phyloP scores from a whole-genome alignment of 2,329 filamentous ascomycete species.

The Hortaea werneckii region DNA sequence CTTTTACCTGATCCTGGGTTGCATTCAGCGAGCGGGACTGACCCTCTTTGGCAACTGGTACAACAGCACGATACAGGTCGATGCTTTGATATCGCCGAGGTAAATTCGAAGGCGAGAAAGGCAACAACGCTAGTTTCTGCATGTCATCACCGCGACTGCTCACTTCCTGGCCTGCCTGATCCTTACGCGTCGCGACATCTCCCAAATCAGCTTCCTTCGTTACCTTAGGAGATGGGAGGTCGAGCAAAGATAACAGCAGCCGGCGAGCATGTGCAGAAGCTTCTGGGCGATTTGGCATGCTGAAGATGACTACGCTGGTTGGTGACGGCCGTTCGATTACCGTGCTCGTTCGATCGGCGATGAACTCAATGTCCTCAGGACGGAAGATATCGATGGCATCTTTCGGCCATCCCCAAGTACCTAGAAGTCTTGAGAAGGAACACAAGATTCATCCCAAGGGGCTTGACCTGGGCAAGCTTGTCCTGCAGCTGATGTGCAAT shows the following conservation, averaged over 20 bases:
- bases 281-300: neutral
- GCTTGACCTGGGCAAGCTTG: conserved; percentile 8
- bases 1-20: no score
- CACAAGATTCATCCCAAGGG: conserved; percentile 9
- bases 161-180: no score
- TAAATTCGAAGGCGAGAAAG: no score
- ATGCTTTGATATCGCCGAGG: no score
- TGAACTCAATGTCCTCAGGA: conserved; percentile 9
- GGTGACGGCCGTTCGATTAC: conserved; percentile 5
- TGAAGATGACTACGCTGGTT: conserved; percentile 8
- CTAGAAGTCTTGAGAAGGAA: conserved; percentile 3
- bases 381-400: conserved; percentile 5
- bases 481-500: conserved; percentile 14
- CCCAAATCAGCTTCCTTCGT: neutral
- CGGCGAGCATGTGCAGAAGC: conserved; percentile 8
- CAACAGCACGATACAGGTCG: no score
- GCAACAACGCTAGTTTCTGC: no score
- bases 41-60: no score
- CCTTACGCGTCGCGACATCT: no score
- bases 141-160: no score
- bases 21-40: no score
- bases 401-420: neutral
- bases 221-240: conserved; percentile 1
- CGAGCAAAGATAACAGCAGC: conserved; percentile 9
- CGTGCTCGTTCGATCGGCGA: conserved; percentile 11